Evolutionary conservation across 1,284 basidiomycete genomes (phyloP).

Genomic region (Ganoderma sinense): DNA sequence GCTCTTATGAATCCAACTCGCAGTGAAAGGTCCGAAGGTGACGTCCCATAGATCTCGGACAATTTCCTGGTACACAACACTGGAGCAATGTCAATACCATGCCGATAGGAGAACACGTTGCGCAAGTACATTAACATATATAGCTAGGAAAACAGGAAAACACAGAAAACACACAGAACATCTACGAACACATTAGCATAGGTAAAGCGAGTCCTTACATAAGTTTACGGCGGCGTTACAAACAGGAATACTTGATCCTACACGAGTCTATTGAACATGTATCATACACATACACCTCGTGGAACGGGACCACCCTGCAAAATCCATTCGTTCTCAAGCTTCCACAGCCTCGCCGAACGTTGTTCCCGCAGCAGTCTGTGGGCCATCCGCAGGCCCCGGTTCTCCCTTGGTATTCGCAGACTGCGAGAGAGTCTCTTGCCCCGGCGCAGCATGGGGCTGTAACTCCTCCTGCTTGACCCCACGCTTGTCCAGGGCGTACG

Average conservation of each 20-base stretch:
- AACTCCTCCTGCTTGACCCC: slow-evolving; percentile 65
- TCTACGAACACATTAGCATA: neutral
- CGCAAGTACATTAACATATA: no score
- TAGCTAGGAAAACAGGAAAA: no score
- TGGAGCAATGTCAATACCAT: no score
- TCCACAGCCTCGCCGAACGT: slow-evolving; percentile 5
- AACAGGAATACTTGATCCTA: neutral
- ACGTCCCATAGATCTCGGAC: no score
- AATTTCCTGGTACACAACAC: no score
- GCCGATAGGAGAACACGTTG: no score
- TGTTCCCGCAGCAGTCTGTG: neutral
- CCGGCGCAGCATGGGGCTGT: slow-evolving; percentile 62
- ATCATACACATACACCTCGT: neutral
- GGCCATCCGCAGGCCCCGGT: slow-evolving; percentile 8
- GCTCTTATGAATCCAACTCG: no score
- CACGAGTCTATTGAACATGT: neutral
- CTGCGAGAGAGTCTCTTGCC: slow-evolving; percentile 57
- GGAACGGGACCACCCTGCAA: neutral
- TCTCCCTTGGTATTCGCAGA: slow-evolving; percentile 25
- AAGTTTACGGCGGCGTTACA: neutral
- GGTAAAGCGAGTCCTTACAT: neutral
- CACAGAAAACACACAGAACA: neutral
- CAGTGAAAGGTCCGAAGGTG: no score
- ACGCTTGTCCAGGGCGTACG: slow-evolving; percentile 64
- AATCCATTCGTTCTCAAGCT: neutral